A percentile compares a stretch with the other conserved stretches of the same genome.
These are phyloP conservation scores for sunflower (Helianthus annuus) DNA, from an alignment of 129 eudicot species.

Conservation along the genomic window HanXRQr2.0-SUNRISE NC_035434.2:149864053-149864552, in stretches of 20 bases:
- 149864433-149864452: conserved; percentile 65
- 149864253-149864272: not conserved
- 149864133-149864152: no score
- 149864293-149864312: conserved; percentile 12
- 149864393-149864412: conserved; percentile 76
- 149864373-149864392: conserved; percentile 59
- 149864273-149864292: not conserved
- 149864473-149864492: conserved; percentile 83
- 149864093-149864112: no score
- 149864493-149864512: conserved; percentile 62
- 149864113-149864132: no score
- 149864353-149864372: conserved; percentile 68
- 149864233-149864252: not conserved
- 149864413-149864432: conserved; percentile 84
- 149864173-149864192: no score
- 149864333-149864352: conserved; percentile 22
- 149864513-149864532: conserved; percentile 52
- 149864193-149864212: no score
- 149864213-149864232: not conserved
- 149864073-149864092: no score
- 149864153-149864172: no score
- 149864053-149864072: no score
- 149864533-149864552: conserved; percentile 62
- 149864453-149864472: conserved; percentile 88
- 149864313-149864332: conserved; percentile 20